Percentiles rank a stretch among this genome's conserved stretches.
Conservation (phyloP, 2,329 filamentous ascomycete genomes). For the Ophiostoma tasmaniense region DNA sequence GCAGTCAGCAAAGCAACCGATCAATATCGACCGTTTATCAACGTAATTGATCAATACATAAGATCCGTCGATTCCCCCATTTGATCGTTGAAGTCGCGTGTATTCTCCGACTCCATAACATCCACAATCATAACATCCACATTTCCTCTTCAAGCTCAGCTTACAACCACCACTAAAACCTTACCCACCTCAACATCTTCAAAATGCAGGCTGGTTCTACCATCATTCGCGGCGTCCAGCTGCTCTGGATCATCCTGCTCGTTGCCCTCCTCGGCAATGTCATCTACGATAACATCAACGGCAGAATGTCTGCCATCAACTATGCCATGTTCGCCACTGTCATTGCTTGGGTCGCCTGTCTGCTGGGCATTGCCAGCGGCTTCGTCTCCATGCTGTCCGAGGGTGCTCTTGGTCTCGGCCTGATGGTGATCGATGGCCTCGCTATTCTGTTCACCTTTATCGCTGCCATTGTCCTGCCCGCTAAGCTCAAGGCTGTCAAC, state of each 20-base stretch:
- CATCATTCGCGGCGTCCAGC: conserved; percentile 38
- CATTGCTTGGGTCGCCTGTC: conserved; percentile 54
- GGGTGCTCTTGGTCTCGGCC: conserved; percentile 43
- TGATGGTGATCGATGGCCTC: conserved; percentile 48
- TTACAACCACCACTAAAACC: conserved; percentile 2
- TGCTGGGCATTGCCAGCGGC: conserved; percentile 52
- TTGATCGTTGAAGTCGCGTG: background rate
- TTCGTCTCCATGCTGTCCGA: conserved; percentile 37
- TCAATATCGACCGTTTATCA: background rate
- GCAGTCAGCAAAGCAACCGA: background rate
- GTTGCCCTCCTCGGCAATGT: conserved; percentile 52
- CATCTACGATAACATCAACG: conserved; percentile 42
- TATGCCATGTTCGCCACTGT: conserved; percentile 62
- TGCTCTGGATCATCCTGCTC: conserved; percentile 45
- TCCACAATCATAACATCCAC: background rate
- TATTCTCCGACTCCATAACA: conserved; percentile 1
- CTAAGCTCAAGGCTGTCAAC: conserved; percentile 59
- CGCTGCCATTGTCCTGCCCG: conserved; percentile 59
- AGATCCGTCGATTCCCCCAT: background rate
- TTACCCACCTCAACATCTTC: conserved; percentile 6
- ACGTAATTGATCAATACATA: background rate
- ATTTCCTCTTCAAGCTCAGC: background rate
- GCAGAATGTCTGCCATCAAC: conserved; percentile 43
- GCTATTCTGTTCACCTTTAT: conserved; percentile 63
- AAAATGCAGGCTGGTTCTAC: conserved; percentile 29